These are phyloP conservation scores for Trifolium fragiferum DNA, from an alignment of 306 rosid species.

Conservation along the genomic window DNA sequence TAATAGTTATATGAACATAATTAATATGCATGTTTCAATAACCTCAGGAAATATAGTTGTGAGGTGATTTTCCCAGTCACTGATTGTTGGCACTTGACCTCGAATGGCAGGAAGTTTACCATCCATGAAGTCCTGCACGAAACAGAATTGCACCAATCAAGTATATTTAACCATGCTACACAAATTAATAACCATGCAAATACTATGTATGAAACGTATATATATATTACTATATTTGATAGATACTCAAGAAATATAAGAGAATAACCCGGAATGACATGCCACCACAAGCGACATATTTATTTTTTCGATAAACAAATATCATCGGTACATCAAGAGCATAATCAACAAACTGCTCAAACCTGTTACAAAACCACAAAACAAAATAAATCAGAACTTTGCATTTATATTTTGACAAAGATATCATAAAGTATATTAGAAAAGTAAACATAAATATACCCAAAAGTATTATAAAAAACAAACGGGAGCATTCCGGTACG, in stretches of 20 bases:
- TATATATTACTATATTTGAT: too few species aligned
- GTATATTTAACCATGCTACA: not conserved
- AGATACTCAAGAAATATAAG: constrained; percentile 27
- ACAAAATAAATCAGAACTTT: not conserved
- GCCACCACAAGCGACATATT: constrained; percentile 74
- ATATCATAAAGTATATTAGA: too few species aligned
- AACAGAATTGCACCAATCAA: constrained; percentile 1
- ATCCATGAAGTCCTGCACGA: constrained; percentile 77
- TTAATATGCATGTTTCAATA: not conserved
- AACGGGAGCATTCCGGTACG: constrained; percentile 89
- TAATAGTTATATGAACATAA: too few species aligned
- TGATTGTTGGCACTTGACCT: constrained; percentile 78
- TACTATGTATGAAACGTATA: not conserved
- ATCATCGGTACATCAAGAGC: constrained; percentile 95
- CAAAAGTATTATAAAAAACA: constrained; percentile 78
- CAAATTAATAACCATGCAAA: not conserved
- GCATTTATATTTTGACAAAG: not conserved
- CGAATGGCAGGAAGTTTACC: constrained; percentile 71
- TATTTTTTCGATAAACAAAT: constrained; percentile 67
- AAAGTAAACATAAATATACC: constrained; percentile 49
- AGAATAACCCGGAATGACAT: constrained; percentile 78
- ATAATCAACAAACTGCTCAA: constrained; percentile 83
- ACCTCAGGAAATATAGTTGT: constrained; percentile 90
- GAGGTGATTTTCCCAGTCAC: constrained; percentile 92
- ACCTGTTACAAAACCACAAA: constrained; percentile 49